These are phyloP conservation scores for Macrolepiota dolichaula DNA, from an alignment of 768 basidiomycete genomes.

Conservation along the genomic window DNA sequence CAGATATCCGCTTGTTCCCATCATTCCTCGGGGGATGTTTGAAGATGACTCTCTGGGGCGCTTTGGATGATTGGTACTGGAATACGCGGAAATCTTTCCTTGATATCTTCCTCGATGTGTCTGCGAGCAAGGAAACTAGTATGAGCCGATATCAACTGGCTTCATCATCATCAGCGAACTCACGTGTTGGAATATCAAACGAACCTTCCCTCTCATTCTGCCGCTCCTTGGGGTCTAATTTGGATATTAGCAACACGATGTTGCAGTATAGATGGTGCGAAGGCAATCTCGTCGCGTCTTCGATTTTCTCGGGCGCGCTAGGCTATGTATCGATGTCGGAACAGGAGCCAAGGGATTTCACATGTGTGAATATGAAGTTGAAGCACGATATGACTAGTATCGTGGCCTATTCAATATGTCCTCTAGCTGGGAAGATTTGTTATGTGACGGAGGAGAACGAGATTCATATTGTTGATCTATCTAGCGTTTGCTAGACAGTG, in stretches of 20 bases:
- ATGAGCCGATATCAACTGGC: not conserved
- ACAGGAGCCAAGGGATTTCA: not conserved
- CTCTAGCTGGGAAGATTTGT: slow-evolving; percentile 2
- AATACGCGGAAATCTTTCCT: not conserved
- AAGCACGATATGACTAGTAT: not conserved
- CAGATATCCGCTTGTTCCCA: not conserved
- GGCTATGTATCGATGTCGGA: not conserved
- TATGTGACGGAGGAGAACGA: not conserved
- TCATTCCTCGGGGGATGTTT: not conserved
- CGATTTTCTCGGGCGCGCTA: not conserved
- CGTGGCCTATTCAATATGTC: not conserved
- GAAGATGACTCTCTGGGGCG: not conserved
- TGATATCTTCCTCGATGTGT: not conserved
- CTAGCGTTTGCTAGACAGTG: not conserved
- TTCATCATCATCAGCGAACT: not conserved
- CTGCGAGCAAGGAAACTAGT: not conserved
- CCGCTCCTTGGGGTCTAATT: not conserved
- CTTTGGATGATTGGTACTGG: slow-evolving; percentile 7
- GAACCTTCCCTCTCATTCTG: not conserved
- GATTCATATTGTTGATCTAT: not conserved
- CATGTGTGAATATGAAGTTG: not conserved
- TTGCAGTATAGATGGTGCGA: not conserved
- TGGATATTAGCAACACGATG: not conserved
- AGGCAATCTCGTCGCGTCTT: not conserved
- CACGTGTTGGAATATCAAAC: not conserved